Base-by-base conservation (phyloP, 805 yeast genomes). In the Zygosaccharomyces rouxii region DNA sequence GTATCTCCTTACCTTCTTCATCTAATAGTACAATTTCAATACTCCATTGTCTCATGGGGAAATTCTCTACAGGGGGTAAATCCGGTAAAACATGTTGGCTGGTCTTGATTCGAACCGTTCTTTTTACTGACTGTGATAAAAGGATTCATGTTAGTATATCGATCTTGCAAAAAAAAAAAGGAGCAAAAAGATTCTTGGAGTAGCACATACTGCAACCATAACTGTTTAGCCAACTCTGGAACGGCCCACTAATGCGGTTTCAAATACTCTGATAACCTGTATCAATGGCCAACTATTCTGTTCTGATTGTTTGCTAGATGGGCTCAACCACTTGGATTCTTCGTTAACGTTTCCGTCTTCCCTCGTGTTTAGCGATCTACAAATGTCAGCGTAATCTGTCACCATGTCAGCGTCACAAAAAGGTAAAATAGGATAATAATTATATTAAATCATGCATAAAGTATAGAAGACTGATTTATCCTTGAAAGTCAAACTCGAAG, bases 31-130 rank as follows among this genome's bases (percentile, higher is more conserved):
- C 69, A 42, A 94, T 78, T 64, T 83, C 81, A 55, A 94, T 84
- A 41, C 86, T 78, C 99, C 99, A 92, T 68, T 82, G 81, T 64
- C 98, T 83, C 86, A 92, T 84, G 14, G 99, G 98, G 66, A 85
- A 92, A 7, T 87, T 87, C 65, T 88, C 95, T 56, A 86, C 89
- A 49, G 86, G 94, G 11, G 95, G 86, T 22, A 83, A 81, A 60
- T 86, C 96, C 51, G 82, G 81, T 53, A 89, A 71, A 55, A 92
- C 77, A 62, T 83, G 84, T 71, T 92, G 97, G 53, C 81, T 80
- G 22, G 97, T 92, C 49, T 88, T 85, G 60, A 90, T 80, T 69
- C 96, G 83, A 49, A 90, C 79, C 16, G 92, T 88, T 75, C 98
- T 82, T 71, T 88, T 84, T 35, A 86, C 85, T 78, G 61, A 59